A percentile compares a stretch with the other conserved stretches of the same genome.
phyloP scores from a whole-genome alignment of 345 rosid species.

The Hibiscus mutabilis region DNA sequence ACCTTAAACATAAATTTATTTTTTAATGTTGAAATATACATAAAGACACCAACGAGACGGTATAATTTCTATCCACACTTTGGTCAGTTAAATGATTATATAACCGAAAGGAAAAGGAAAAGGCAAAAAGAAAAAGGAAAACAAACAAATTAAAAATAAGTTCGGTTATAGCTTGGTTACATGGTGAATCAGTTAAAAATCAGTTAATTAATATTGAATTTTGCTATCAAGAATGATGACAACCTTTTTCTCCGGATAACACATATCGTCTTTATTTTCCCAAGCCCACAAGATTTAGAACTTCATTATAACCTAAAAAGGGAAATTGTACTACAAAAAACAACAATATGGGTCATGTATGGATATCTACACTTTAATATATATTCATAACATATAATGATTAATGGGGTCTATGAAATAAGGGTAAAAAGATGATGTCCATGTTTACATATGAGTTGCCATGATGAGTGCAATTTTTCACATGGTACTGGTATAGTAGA shows the following conservation, averaged over 20 bases:
- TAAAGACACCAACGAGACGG: too few species aligned
- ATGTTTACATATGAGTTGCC: neutral
- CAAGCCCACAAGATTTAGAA: neutral
- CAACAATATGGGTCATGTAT: neutral
- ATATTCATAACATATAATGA: neutral
- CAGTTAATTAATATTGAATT: neutral
- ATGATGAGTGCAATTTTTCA: slow-evolving; percentile 1
- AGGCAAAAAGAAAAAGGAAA: neutral
- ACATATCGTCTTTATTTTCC: neutral
- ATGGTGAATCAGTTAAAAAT: neutral
- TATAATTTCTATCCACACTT: neutral
- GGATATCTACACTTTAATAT: neutral
- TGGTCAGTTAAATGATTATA: neutral
- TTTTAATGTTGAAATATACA: too few species aligned
- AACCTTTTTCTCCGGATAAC: slow-evolving; percentile 7
- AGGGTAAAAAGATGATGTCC: neutral
- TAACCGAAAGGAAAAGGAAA: neutral
- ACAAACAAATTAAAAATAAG: neutral
- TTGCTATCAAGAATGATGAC: neutral
- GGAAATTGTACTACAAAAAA: slow-evolving; percentile 4
- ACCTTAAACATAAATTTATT: too few species aligned
- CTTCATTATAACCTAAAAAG: slow-evolving; percentile 7
- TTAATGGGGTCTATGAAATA: neutral
- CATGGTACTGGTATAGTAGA: neutral
- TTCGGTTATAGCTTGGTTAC: neutral